Conservation (phyloP, 495 filamentous ascomycete genomes). For the Hyaloscypha variabilis region DNA sequence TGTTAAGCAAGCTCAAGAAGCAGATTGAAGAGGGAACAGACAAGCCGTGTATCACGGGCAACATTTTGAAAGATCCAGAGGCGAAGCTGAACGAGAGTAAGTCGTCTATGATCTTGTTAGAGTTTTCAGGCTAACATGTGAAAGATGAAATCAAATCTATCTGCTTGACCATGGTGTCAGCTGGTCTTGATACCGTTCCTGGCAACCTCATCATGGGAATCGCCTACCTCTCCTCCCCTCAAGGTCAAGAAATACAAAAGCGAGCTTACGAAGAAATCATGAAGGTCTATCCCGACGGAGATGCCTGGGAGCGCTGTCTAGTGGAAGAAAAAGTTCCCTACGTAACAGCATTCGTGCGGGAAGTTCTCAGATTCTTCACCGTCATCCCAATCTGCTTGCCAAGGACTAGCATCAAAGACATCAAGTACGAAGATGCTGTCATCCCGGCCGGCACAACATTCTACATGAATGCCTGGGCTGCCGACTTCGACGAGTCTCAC, state of each 20-base stretch:
- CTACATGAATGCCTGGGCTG: constrained; percentile 74
- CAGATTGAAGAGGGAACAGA: constrained; percentile 63
- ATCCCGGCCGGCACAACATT: constrained; percentile 69
- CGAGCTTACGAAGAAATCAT: constrained; percentile 66
- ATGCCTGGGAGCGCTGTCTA: constrained; percentile 67
- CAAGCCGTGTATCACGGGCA: constrained; percentile 71
- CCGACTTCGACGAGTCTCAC: constrained; percentile 67
- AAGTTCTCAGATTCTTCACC: constrained; percentile 70
- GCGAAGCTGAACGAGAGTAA: constrained; percentile 62
- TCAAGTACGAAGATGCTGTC: constrained; percentile 57
- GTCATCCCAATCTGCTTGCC: constrained; percentile 77
- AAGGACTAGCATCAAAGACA: constrained; percentile 64
- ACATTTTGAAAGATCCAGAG: constrained; percentile 67
- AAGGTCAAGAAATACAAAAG: constrained; percentile 65
- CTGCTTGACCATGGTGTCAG: constrained; percentile 76
- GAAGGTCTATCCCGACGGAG: constrained; percentile 62
- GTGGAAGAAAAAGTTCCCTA: constrained; percentile 73
- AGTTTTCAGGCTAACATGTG: constrained; percentile 21
- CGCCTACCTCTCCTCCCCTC: constrained; percentile 64
- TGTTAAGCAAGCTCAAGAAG: constrained; percentile 62
- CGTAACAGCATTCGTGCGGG: constrained; percentile 69
- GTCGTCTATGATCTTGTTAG: constrained; percentile 11
- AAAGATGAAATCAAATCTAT: constrained; percentile 71
- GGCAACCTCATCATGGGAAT: constrained; percentile 73
- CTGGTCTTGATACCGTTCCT: constrained; percentile 69